Evolutionary conservation across 2,329 filamentous ascomycete species (phyloP).

Genomic region (Aspergillus tanneri): DNA sequence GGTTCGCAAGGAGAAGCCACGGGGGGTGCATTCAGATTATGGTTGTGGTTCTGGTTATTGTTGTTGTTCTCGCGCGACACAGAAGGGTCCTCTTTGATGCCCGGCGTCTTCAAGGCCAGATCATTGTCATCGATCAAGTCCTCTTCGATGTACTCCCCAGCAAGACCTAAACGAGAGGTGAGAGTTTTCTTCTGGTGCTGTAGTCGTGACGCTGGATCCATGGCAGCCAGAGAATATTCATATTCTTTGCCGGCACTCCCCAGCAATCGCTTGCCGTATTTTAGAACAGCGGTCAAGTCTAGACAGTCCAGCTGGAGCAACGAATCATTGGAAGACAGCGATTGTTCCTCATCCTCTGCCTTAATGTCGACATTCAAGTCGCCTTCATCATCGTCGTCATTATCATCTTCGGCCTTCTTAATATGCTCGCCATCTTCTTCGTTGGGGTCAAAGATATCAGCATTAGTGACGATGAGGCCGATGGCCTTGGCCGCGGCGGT

Average conservation of each 20-base stretch:
- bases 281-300: conserved; percentile 76
- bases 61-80: conserved; percentile 48
- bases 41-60: conserved; percentile 25
- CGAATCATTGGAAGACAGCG: conserved; percentile 51
- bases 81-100: conserved; percentile 53
- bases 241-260: conserved; percentile 78
- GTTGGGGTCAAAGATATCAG: conserved; percentile 85
- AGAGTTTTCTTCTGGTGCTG: conserved; percentile 89
- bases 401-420: conserved; percentile 54
- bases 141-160: conserved; percentile 81
- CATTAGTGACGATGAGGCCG: conserved; percentile 89
- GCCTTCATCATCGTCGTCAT: conserved; percentile 51
- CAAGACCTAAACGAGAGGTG: conserved; percentile 74
- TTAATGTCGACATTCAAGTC: conserved; percentile 41
- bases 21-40: conserved; percentile 32
- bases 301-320: conserved; percentile 71
- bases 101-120: conserved; percentile 49
- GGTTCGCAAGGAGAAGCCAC: conserved; percentile 51
- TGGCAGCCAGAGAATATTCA: conserved; percentile 76
- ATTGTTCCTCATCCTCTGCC: conserved; percentile 32
- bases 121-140: conserved; percentile 70
- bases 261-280: conserved; percentile 77
- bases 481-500: conserved; percentile 91
- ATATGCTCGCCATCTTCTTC: conserved; percentile 59
- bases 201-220: conserved; percentile 79